Evolutionary conservation across 1,284 basidiomycete species (phyloP).

Genomic region (Pholiota adiposa): DNA sequence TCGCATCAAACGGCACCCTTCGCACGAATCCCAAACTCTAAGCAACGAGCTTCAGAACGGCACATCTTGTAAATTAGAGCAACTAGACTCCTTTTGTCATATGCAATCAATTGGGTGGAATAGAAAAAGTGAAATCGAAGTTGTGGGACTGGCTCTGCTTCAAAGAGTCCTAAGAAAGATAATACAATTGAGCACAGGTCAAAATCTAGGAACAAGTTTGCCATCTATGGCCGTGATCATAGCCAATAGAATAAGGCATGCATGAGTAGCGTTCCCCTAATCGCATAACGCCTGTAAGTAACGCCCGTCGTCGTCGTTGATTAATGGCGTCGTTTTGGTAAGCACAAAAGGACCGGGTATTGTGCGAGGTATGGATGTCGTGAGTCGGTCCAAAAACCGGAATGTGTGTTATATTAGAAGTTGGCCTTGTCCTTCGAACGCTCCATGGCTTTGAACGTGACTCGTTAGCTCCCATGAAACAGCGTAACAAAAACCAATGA

Average conservation of each 20-base stretch:
- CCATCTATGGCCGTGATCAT: not conserved
- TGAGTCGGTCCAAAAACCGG: not conserved
- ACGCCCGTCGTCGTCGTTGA: not conserved
- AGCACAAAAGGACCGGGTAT: not conserved
- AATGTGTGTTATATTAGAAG: slow-evolving; percentile 2
- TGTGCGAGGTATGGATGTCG: not conserved
- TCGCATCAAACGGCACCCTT: too few relatives aligned
- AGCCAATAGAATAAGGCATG: not conserved
- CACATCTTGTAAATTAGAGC: too few relatives aligned
- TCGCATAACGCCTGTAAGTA: not conserved
- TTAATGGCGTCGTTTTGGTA: not conserved
- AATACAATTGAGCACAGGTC: slow-evolving; percentile 10
- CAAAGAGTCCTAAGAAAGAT: slow-evolving; percentile 4
- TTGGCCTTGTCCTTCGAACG: slow-evolving; percentile 45
- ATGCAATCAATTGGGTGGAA: too few relatives aligned
- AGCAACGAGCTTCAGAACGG: too few relatives aligned
- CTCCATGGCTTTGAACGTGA: slow-evolving; percentile 43
- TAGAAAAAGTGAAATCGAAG: too few relatives aligned
- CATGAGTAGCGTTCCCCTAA: not conserved
- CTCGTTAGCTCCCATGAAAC: not conserved
- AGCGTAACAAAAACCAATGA: slow-evolving; percentile 31
- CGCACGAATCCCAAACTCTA: too few relatives aligned
- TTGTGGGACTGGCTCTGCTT: too few relatives aligned
- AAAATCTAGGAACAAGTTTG: slow-evolving; percentile 4
- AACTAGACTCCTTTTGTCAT: too few relatives aligned